Evolutionary conservation across 768 basidiomycete species (phyloP).

Genomic region (Strobilomyces dryophilus): DNA sequence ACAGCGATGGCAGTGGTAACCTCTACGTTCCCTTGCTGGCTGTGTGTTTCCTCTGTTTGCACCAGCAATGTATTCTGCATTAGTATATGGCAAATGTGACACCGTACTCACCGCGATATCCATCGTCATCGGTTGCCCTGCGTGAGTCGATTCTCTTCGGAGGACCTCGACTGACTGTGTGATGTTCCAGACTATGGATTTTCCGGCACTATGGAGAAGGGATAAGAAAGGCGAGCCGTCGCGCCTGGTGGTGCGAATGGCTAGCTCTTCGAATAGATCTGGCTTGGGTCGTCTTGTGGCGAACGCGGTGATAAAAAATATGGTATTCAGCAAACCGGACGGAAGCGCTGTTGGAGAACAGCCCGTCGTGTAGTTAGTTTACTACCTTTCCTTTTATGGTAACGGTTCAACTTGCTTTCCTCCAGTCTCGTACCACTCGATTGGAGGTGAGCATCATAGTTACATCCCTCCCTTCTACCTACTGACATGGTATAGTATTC

Average conservation of each 20-base stretch:
- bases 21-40: slow-evolving; percentile 59
- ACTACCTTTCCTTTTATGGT: too few species aligned
- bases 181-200: slow-evolving; percentile 37
- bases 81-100: slow-evolving; percentile 75
- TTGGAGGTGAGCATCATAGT: too few species aligned
- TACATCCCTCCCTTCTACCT: too few species aligned
- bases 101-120: slow-evolving; percentile 49
- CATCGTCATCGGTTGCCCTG: slow-evolving; percentile 59
- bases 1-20: slow-evolving; percentile 62
- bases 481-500: too few species aligned
- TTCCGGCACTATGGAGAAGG: slow-evolving; percentile 44
- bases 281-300: too few species aligned
- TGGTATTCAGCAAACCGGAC: too few species aligned
- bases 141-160: slow-evolving; percentile 18
- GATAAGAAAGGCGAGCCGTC: slow-evolving; percentile 48
- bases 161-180: slow-evolving; percentile 28
- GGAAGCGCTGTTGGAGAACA: too few species aligned
- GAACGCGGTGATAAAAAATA: too few species aligned
- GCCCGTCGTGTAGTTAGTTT: too few species aligned
- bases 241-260: slow-evolving; percentile 24
- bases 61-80: slow-evolving; percentile 57
- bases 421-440: too few species aligned
- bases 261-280: too few species aligned
- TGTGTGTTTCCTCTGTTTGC: slow-evolving; percentile 80
- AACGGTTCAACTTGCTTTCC: too few species aligned